Evolutionary conservation across 352 stramenopile species (phyloP).

Genomic region (Pseudoperonospora humuli): DNA sequence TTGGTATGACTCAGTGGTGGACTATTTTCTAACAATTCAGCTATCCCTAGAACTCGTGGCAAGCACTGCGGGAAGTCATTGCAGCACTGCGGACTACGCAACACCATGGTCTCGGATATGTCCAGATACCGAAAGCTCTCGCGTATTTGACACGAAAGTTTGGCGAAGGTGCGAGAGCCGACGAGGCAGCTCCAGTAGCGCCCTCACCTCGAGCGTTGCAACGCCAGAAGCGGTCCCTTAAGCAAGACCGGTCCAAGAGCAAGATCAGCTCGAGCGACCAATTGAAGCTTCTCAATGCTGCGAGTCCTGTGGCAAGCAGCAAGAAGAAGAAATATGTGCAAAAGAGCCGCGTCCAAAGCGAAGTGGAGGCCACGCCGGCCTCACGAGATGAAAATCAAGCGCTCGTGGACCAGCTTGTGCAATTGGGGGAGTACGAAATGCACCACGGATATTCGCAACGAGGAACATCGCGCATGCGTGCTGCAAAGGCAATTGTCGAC

Average conservation of each 20-base stretch:
- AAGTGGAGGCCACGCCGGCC: slow-evolving; percentile 35
- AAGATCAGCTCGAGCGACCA: slow-evolving; percentile 1
- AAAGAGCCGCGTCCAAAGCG: slow-evolving; percentile 31
- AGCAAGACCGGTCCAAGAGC: slow-evolving; percentile 21
- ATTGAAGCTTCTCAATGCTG: background rate
- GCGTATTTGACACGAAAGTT: slow-evolving; percentile 31
- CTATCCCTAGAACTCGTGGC: slow-evolving; percentile 30
- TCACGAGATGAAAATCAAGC: slow-evolving; percentile 39
- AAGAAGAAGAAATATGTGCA: slow-evolving; percentile 26
- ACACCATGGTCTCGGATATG: slow-evolving; percentile 34
- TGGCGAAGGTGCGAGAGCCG: background rate
- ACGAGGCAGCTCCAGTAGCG: background rate
- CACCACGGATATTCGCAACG: slow-evolving; percentile 36
- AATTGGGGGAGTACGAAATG: slow-evolving; percentile 55
- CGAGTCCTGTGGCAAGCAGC: slow-evolving; percentile 22
- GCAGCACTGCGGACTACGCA: slow-evolving; percentile 26
- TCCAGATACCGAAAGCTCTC: slow-evolving; percentile 40
- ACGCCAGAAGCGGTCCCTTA: slow-evolving; percentile 13
- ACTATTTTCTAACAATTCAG: background rate
- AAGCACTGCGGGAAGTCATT: slow-evolving; percentile 35
- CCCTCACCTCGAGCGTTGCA: slow-evolving; percentile 2
- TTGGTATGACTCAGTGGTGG: too few relatives aligned
- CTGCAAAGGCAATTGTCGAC: slow-evolving; percentile 46
- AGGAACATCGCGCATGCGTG: slow-evolving; percentile 46
- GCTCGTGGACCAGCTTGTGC: slow-evolving; percentile 49